Percentiles rank a stretch among this genome's conserved stretches.
Conservation (phyloP, 768 basidiomycete genomes). For the Lentinus tigrinus region DNA sequence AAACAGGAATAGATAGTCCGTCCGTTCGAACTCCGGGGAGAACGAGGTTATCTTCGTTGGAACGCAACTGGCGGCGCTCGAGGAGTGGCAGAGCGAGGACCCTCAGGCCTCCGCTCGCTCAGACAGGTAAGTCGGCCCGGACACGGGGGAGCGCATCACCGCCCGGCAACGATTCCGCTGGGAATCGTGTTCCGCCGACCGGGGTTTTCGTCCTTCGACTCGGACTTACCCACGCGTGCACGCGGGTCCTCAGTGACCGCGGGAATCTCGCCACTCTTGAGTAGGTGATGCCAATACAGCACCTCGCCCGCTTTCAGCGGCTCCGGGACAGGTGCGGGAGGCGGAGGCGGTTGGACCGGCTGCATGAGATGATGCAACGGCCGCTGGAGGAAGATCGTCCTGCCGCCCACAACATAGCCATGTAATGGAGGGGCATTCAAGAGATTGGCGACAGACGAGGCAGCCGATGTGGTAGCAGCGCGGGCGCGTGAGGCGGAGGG, state of each 20-base stretch:
- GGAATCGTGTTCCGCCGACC: background rate
- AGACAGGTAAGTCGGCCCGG: background rate
- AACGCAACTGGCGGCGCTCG: background rate
- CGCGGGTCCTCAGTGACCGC: constrained; percentile 62
- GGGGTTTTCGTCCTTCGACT: background rate
- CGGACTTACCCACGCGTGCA: constrained; percentile 37
- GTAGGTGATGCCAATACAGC: constrained; percentile 76
- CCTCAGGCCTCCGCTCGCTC: background rate
- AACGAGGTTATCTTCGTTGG: background rate
- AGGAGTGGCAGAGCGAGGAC: background rate
- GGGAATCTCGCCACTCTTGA: constrained; percentile 69
- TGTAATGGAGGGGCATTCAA: background rate
- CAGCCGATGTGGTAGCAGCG: constrained; percentile 10
- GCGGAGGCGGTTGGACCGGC: constrained; percentile 37
- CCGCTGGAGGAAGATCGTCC: background rate
- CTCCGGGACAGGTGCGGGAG: constrained; percentile 25
- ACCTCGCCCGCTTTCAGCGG: constrained; percentile 54
- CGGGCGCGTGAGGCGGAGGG: background rate
- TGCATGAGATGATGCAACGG: constrained; percentile 27
- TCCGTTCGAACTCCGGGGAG: background rate
- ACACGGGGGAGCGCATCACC: background rate
- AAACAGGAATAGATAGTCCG: constrained; percentile 19
- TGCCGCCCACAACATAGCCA: background rate
- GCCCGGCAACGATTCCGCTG: constrained; percentile 3
- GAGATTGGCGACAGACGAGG: background rate